phyloP scores from a whole-genome alignment of 2,329 filamentous ascomycete genomes.

The Trichoderma aggressivum region DNA sequence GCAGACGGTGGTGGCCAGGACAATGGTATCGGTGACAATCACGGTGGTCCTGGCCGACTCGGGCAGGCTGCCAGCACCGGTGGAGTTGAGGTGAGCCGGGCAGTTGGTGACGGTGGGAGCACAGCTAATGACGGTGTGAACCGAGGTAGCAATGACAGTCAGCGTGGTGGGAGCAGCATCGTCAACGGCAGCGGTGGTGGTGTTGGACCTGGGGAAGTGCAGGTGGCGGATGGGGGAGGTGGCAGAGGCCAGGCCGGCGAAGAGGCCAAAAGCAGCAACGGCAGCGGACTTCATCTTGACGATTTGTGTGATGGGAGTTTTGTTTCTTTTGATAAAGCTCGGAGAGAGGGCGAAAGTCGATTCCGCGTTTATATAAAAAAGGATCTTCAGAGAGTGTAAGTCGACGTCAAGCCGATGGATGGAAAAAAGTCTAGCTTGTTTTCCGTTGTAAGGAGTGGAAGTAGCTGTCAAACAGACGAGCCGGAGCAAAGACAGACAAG shows the following conservation, averaged over 20 bases:
- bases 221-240: conserved; percentile 14
- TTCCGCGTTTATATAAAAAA: conserved; percentile 29
- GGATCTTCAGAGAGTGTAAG: conserved; percentile 21
- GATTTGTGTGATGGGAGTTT: neutral
- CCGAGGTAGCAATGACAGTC: conserved; percentile 52
- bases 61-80: conserved; percentile 35
- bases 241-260: conserved; percentile 19
- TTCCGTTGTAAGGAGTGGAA: conserved; percentile 23
- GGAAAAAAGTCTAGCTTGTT: conserved; percentile 27
- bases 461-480: conserved; percentile 9
- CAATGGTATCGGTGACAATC: conserved; percentile 39
- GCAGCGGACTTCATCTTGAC: conserved; percentile 18
- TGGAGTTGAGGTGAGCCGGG: conserved; percentile 33
- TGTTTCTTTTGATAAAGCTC: neutral
- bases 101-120: conserved; percentile 58
- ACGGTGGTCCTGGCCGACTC: conserved; percentile 33
- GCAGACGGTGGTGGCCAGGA: conserved; percentile 43
- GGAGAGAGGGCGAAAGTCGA: conserved; percentile 31
- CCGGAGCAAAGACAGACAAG: conserved; percentile 19
- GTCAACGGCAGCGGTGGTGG: conserved; percentile 20
- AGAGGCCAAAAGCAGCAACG: conserved; percentile 14
- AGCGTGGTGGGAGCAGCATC: conserved; percentile 36
- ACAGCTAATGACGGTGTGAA: conserved; percentile 58
- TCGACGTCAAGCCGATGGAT: conserved; percentile 22
- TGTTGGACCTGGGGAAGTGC: conserved; percentile 25